Evolutionary conservation across 257 asterid species (phyloP), one percentile per base, ranked within the genome.

Genomic region (Coffea eugenioides): DNA sequence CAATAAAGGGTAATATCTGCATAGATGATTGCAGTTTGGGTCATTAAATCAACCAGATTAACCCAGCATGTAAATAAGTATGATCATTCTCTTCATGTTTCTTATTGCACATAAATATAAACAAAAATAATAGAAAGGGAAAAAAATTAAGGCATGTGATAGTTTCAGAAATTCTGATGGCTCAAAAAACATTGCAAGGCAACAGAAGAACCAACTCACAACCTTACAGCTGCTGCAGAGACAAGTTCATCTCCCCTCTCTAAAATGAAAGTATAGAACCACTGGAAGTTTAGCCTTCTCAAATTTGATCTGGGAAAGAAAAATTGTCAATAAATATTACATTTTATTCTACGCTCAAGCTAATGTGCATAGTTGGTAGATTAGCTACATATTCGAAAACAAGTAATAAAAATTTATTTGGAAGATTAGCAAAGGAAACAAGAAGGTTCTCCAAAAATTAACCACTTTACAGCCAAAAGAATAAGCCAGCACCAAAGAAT

Each of bases 211-310:
- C n/a, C 25, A 57, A 57, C 9, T 57, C 16, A 83, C 75, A 80
- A 96, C 99, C 99, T 96, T 88, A 96, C 84, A 62, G 98, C 90
- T 76, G 99, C 99, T 34, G 90, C 97, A 5, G 97, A 76, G 25
- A 92, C 90, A 82, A 94, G 81, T 69, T 92, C 97, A 49, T 94
- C 97, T 51, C 90, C 94, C 90, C 89, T 96, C 92, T 96, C 97
- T 69, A 96, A 88, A 85, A 94, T 73, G 81, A 90, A 49, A 82
- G 97, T 94, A 75, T 78, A 92, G 88, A 96, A 96, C 43, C 97
- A 93, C 65, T 75, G 80, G 66, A 86, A 94, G 91, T 94, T 88
- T 87, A 96, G 87, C 87, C 99, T 91, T 86, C 84, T 92, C 80
- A 96, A 87, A 83, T 96, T 94, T 71, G 99, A 96, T 90, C 99